These are phyloP conservation scores for Gamarada debralockiae DNA, from an alignment of 495 filamentous ascomycete genomes.

Conservation along the genomic window DNA sequence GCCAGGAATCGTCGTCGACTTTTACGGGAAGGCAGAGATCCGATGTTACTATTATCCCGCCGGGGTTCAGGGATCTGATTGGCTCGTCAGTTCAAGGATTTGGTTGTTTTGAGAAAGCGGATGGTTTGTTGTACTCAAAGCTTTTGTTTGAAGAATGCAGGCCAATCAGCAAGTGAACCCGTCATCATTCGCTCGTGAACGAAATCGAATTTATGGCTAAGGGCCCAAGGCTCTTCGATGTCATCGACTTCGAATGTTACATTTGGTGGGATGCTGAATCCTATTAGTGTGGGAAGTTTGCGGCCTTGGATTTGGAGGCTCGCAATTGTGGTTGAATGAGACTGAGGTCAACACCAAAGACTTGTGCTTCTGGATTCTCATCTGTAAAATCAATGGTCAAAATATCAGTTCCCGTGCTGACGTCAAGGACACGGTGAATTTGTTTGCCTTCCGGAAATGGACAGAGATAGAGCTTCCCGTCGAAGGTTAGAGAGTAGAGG, in stretches of 20 bases:
- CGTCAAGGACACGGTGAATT: conserved; percentile 11
- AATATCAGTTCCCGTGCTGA: conserved; percentile 15
- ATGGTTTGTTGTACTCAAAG: conserved; percentile 23
- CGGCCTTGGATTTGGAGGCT: not conserved
- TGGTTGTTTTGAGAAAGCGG: too few relatives aligned
- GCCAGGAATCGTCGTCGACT: too few relatives aligned
- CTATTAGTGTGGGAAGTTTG: not conserved
- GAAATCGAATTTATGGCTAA: conserved; percentile 37
- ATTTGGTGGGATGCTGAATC: conserved; percentile 43
- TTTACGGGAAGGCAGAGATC: too few relatives aligned
- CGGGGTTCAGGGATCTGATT: too few relatives aligned
- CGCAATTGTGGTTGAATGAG: conserved; percentile 49
- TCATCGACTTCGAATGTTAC: conserved; percentile 49
- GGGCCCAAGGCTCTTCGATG: conserved; percentile 48
- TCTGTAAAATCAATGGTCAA: conserved; percentile 18
- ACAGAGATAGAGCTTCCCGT: conserved; percentile 36
- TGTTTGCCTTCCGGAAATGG: conserved; percentile 31
- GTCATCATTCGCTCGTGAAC: conserved; percentile 47
- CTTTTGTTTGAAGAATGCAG: conserved; percentile 6
- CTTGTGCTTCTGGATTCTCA: conserved; percentile 23
- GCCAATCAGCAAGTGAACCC: conserved; percentile 31
- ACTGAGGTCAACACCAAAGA: conserved; percentile 47
- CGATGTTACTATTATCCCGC: too few relatives aligned
- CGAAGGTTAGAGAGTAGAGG: conserved; percentile 37
- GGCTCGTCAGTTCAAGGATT: too few relatives aligned